Evolutionary conservation across 441 rosid genomes (phyloP).

Genomic region (Syzygium syzygioides): DNA sequence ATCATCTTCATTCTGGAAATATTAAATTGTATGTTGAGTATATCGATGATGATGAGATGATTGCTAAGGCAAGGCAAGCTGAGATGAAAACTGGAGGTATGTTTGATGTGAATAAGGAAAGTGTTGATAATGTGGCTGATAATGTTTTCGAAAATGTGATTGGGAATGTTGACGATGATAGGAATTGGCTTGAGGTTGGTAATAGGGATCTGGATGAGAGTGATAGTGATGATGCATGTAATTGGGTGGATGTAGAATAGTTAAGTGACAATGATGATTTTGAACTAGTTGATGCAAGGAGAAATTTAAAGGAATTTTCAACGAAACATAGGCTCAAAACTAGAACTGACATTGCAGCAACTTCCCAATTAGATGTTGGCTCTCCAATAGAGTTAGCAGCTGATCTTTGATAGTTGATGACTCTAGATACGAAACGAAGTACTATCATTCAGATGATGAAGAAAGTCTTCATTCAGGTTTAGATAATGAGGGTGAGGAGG

Average conservation of each 20-base stretch:
- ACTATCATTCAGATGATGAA: neutral
- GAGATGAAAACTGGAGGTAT: neutral
- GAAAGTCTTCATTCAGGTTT: neutral
- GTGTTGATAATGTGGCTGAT: neutral
- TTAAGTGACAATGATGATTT: neutral
- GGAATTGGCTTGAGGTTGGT: neutral
- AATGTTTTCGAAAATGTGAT: neutral
- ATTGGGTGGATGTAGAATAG: neutral
- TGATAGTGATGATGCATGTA: neutral
- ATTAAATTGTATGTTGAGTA: neutral
- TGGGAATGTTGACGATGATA: accelerated
- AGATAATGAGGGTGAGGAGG: neutral
- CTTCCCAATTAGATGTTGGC: neutral
- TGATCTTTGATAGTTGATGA: neutral
- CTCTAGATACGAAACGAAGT: accelerated
- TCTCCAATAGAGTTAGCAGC: no score
- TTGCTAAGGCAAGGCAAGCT: neutral
- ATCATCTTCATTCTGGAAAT: neutral
- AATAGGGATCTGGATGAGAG: neutral
- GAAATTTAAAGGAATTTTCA: neutral
- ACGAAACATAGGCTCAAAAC: neutral
- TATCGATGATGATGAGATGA: neutral
- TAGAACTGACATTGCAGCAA: neutral
- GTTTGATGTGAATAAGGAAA: neutral
- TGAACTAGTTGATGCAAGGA: neutral